Percentiles rank a stretch among this genome's conserved stretches.
Conservation (phyloP, 108 stramenopile genomes). For the Stephanodiscus minutulus region DNA sequence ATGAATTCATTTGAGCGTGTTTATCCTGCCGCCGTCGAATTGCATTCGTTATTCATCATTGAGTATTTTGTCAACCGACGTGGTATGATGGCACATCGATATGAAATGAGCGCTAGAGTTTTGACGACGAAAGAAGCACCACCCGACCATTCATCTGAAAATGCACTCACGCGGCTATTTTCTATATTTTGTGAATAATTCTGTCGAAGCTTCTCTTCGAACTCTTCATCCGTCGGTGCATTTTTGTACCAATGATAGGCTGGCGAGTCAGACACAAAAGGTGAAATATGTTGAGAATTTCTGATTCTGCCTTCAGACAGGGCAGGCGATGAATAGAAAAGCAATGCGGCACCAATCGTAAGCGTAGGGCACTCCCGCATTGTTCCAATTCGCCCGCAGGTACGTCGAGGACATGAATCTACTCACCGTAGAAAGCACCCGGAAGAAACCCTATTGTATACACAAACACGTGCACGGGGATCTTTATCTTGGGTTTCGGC, state of each 20-base stretch:
- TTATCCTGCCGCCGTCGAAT: conserved; percentile 18
- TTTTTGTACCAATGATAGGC: conserved; percentile 56
- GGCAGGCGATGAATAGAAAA: background rate
- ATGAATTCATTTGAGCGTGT: conserved; percentile 35
- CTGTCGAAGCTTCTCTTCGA: conserved; percentile 40
- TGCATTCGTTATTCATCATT: background rate
- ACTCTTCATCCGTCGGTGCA: conserved; percentile 48
- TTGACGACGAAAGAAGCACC: background rate
- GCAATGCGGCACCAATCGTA: background rate
- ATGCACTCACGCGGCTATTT: conserved; percentile 21
- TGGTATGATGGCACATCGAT: background rate
- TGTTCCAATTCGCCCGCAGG: background rate
- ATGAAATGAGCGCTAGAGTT: background rate
- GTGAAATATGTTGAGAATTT: background rate
- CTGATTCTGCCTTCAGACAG: background rate
- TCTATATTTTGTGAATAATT: conserved; percentile 54
- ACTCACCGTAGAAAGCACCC: conserved; percentile 37
- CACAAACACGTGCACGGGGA: conserved; percentile 57
- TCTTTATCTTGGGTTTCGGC: conserved; percentile 48
- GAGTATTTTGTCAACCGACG: background rate
- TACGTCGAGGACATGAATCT: conserved; percentile 2
- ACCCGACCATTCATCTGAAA: background rate
- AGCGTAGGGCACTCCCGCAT: background rate
- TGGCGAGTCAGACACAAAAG: background rate
- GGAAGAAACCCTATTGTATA: conserved; percentile 51